A percentile compares a stretch with the other conserved stretches of the same genome.
Evolutionary conservation across 2,329 filamentous ascomycete species (phyloP).

Genomic region (Ambrosiella xylebori): DNA sequence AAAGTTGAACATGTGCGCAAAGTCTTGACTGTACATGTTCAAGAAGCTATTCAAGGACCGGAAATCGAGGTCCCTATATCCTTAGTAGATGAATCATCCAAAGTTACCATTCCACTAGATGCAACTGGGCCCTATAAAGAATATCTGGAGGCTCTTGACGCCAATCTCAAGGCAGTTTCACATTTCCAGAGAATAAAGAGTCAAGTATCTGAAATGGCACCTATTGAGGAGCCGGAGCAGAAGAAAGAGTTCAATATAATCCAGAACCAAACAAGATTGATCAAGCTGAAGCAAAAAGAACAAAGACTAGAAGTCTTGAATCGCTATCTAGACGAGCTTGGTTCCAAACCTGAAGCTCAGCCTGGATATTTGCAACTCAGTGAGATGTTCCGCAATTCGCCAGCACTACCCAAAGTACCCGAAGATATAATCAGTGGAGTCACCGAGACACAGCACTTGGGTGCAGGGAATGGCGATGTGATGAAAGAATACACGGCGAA

Average conservation of each 20-base stretch:
- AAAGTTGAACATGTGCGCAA: slow-evolving; percentile 39
- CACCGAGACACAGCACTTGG: neutral
- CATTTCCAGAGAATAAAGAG: slow-evolving; percentile 26
- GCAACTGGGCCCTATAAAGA: slow-evolving; percentile 33
- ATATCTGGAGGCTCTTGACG: slow-evolving; percentile 36
- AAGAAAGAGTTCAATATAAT: slow-evolving; percentile 16
- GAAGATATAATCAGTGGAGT: slow-evolving; percentile 34
- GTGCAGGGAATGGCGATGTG: neutral
- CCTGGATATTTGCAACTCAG: slow-evolving; percentile 32
- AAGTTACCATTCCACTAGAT: slow-evolving; percentile 18
- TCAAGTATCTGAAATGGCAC: slow-evolving; percentile 1
- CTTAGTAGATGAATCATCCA: slow-evolving; percentile 11
- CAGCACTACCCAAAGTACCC: slow-evolving; percentile 33
- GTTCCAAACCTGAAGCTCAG: slow-evolving; percentile 33
- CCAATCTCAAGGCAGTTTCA: slow-evolving; percentile 33
- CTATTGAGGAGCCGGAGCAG: neutral
- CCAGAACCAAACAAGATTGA: slow-evolving; percentile 33
- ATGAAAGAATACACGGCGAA: slow-evolving; percentile 8
- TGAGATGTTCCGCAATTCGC: slow-evolving; percentile 28
- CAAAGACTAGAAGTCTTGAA: slow-evolving; percentile 33
- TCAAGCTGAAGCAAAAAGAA: slow-evolving; percentile 35
- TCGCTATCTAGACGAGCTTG: slow-evolving; percentile 32
- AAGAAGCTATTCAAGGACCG: slow-evolving; percentile 9
- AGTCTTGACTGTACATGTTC: slow-evolving; percentile 36
- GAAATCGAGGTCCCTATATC: slow-evolving; percentile 8